Evolutionary conservation across 306 rosid species (phyloP), one percentile per base, ranked within the genome.

Genomic region (Dryas drummondii): DNA sequence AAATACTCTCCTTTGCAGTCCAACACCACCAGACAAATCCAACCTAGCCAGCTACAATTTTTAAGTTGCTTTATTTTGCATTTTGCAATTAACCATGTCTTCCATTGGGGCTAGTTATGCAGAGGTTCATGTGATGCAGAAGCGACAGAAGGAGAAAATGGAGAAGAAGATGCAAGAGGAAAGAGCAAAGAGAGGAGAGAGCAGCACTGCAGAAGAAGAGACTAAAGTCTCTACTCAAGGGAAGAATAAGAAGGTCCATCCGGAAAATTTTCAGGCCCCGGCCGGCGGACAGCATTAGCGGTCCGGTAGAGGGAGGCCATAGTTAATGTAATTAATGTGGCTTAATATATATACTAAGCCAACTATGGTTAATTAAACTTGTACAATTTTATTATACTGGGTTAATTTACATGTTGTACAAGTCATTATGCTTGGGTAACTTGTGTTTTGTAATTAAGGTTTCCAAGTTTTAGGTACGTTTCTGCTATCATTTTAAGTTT

Each of bases 71-170:
- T 32, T 2, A 22, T 32, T 32, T 32, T 27, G 32, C 32, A 27
- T 27, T 27, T 27, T 32, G 37, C 37, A 32, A 32, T 32, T 44
- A 53, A 12, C 19, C 40, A 81, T 85, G 86, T 76, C 88, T 13
- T 85, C 82, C 50, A 72, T 79, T 47, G 88, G 78, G 46, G 77
- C 79, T 7, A 76, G 80, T 42, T 82, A 73, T 49, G 86, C 86
- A 46, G 64, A 67, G 52, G 74, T 85, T 67, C 72, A 78, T 66
- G 79, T 76, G 46, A 75, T 82, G 82, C 66, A 62, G 26, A 79
- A 82, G 56, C 76, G 68, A 16, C 81, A 65, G 8, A 47, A 75
- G 68, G 75, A 85, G 73, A 85, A 85, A 26, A 27, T 76, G 63
- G 59, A 81, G 77, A 85, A 63, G 54, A 82, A 54, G 74, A 79